phyloP scores from a whole-genome alignment of 352 stramenopile species.

The Globisporangium heterothallicum region DNA sequence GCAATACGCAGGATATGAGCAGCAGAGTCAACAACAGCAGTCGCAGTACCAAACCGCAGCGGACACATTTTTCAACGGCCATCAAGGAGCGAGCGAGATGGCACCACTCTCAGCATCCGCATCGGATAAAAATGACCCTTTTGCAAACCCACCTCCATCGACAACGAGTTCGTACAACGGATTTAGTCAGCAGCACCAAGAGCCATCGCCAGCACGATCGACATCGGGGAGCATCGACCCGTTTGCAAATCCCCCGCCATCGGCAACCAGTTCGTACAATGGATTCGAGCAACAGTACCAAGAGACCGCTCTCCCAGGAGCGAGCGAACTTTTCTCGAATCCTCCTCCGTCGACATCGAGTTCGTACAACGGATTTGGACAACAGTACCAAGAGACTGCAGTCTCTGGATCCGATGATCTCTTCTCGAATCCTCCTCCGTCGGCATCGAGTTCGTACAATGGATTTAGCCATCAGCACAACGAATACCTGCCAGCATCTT shows the following conservation, averaged over 20 bases:
- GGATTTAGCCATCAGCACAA: slow-evolving; percentile 2
- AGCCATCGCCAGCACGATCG: neutral
- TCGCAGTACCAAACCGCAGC: slow-evolving; percentile 9
- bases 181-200: slow-evolving; percentile 4
- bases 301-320: too few species aligned
- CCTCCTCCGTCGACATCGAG: neutral
- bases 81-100: neutral
- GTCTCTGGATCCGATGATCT: neutral
- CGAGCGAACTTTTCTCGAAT: neutral
- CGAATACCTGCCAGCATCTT: neutral
- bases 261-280: slow-evolving; percentile 1
- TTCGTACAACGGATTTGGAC: slow-evolving; percentile 6
- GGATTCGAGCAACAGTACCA: slow-evolving; percentile 3
- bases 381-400: neutral
- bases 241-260: slow-evolving; percentile 1
- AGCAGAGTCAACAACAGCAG: slow-evolving; percentile 13
- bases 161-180: neutral
- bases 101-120: neutral
- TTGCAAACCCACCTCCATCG: neutral
- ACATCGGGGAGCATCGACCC: neutral
- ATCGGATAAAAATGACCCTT: slow-evolving; percentile 1
- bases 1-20: slow-evolving; percentile 4
- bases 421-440: neutral
- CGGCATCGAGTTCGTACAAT: neutral
- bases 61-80: slow-evolving; percentile 23